Conservation (phyloP, 1,139 yeast species). For the Sugiyamaella xylanicola region DNA sequence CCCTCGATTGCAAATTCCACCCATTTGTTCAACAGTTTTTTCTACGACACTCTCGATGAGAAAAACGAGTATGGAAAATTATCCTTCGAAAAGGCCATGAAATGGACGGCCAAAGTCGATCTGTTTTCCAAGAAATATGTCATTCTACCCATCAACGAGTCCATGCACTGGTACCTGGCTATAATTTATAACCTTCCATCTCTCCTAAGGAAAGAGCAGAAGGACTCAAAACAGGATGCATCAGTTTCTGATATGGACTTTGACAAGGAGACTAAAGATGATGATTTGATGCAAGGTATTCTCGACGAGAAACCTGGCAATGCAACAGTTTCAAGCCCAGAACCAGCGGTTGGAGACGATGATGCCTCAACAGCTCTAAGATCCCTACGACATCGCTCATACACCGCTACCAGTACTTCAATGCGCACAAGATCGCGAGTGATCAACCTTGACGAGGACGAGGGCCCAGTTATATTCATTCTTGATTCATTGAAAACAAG, state of each 20-base stretch:
- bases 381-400: slow-evolving; percentile 17
- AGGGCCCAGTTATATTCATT: slow-evolving; percentile 58
- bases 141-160: slow-evolving; percentile 80
- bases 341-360: not conserved
- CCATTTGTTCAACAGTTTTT: slow-evolving; percentile 79
- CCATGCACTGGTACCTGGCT: slow-evolving; percentile 84
- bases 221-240: no score
- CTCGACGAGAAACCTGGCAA: no score
- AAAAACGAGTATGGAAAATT: slow-evolving; percentile 35
- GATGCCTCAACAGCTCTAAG: not conserved
- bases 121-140: slow-evolving; percentile 62
- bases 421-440: slow-evolving; percentile 20
- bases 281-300: no score
- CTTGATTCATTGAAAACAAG: slow-evolving; percentile 66
- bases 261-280: no score
- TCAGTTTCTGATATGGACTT: no score
- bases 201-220: slow-evolving; percentile 26
- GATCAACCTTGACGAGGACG: slow-evolving; percentile 19
- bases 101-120: slow-evolving; percentile 79
- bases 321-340: not conserved
- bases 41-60: slow-evolving; percentile 63
- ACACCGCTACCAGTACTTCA: not conserved
- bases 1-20: slow-evolving; percentile 42
- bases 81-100: slow-evolving; percentile 54
- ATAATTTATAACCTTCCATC: slow-evolving; percentile 37